Percentiles rank a stretch among this genome's conserved stretches.
phyloP scores from a whole-genome alignment of 768 basidiomycete species.

The Phanerodontia chrysosporium region DNA sequence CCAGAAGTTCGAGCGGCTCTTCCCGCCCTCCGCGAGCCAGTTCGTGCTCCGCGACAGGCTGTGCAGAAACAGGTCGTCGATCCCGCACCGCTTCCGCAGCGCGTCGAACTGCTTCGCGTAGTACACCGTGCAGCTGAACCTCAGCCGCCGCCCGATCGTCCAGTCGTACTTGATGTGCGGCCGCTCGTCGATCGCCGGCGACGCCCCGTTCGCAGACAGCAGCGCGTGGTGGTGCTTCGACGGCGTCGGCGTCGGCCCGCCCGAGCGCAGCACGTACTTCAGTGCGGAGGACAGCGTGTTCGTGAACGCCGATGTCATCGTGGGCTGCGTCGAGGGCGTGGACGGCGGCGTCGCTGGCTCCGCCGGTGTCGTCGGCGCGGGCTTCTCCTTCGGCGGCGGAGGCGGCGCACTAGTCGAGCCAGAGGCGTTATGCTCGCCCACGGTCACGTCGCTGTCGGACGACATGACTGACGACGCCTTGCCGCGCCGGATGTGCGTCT shows the following conservation, averaged over 20 bases:
- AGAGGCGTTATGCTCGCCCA: conserved; percentile 14
- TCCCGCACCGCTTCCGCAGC: conserved; percentile 60
- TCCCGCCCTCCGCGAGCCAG: conserved; percentile 78
- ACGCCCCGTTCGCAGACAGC: conserved; percentile 33
- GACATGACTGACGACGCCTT: conserved; percentile 40
- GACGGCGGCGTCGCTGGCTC: conserved; percentile 3
- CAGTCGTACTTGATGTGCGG: conserved; percentile 85
- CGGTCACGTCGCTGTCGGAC: conserved; percentile 33
- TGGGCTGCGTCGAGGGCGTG: conserved; percentile 2
- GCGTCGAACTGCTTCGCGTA: conserved; percentile 78
- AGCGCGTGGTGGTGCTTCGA: conserved; percentile 47
- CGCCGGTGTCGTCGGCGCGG: conserved; percentile 2
- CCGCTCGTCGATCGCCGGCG: conserved; percentile 52
- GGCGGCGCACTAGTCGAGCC: neutral
- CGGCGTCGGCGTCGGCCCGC: conserved; percentile 32
- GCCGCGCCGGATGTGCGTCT: conserved; percentile 33
- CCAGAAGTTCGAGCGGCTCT: conserved; percentile 80
- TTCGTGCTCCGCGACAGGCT: conserved; percentile 56
- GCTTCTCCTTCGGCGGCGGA: conserved; percentile 18
- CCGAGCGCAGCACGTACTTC: conserved; percentile 47
- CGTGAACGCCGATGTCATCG: conserved; percentile 41
- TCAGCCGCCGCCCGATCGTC: conserved; percentile 68
- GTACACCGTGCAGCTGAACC: conserved; percentile 79
- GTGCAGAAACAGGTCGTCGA: conserved; percentile 53
- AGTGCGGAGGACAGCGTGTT: conserved; percentile 55